Conservation (phyloP, 73 alveolate genomes). For the Effrenium voratum region DNA sequence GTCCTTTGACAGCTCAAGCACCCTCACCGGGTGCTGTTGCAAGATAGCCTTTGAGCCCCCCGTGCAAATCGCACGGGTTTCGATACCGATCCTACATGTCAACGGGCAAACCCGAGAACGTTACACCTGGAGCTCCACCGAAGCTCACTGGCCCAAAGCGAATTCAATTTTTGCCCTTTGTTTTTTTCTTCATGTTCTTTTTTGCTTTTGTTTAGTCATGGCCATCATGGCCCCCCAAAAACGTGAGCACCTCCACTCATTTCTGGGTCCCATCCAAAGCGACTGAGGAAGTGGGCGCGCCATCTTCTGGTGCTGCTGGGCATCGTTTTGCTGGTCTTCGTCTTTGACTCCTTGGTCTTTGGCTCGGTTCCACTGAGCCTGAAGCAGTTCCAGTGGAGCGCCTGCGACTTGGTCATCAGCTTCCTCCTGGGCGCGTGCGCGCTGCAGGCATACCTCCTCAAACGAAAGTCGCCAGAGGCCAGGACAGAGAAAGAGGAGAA, state of each 20-base stretch:
- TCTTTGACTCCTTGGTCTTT: not conserved
- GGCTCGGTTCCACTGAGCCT: not conserved
- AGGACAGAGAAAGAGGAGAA: no score
- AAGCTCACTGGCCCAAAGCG: no score
- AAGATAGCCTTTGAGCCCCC: constrained; percentile 73
- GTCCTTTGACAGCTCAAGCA: constrained; percentile 44
- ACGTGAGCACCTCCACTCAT: no score
- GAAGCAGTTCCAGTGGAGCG: constrained; percentile 7
- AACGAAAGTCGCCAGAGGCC: not conserved
- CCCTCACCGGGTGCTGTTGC: constrained; percentile 64
- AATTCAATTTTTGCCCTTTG: no score
- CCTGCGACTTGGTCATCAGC: constrained; percentile 4
- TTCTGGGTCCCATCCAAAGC: not conserved
- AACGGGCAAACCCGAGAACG: constrained; percentile 38
- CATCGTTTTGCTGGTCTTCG: constrained; percentile 22
- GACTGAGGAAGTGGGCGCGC: not conserved
- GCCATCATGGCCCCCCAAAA: no score
- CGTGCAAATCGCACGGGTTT: constrained; percentile 55
- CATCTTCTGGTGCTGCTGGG: constrained; percentile 12
- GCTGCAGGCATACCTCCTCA: constrained; percentile 10
- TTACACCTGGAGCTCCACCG: not conserved
- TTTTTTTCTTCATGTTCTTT: no score
- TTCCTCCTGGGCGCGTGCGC: not conserved
- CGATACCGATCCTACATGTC: constrained; percentile 83
- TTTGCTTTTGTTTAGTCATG: no score